These are phyloP conservation scores for Fonsecaea monophora DNA, from an alignment of 2,329 filamentous ascomycete species.

Conservation along the genomic window DNA sequence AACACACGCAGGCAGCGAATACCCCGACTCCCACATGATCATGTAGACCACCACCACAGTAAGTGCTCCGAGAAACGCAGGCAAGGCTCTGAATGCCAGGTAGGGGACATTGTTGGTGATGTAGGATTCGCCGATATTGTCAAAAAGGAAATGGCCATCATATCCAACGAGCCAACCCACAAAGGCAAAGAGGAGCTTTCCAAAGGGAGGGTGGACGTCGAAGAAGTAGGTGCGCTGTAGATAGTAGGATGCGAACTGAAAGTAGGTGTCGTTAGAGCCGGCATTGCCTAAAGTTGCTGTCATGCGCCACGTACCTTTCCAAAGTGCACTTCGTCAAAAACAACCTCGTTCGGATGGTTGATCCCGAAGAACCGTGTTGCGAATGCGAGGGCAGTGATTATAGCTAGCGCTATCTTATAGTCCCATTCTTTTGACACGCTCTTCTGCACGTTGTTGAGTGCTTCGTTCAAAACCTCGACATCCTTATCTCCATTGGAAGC, in stretches of 20 bases:
- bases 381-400: slow-evolving; percentile 86
- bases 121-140: slow-evolving; percentile 99
- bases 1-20: slow-evolving; percentile 90
- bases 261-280: background rate
- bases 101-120: slow-evolving; percentile 97
- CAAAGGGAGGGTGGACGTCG: slow-evolving; percentile 97
- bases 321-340: slow-evolving; percentile 99
- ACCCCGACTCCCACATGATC: slow-evolving; percentile 99
- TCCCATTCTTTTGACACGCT: slow-evolving; percentile 71
- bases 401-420: slow-evolving; percentile 76
- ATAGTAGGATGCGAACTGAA: slow-evolving; percentile 70
- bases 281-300: background rate
- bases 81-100: slow-evolving; percentile 91
- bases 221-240: slow-evolving; percentile 99
- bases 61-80: slow-evolving; percentile 86
- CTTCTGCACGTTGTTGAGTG: slow-evolving; percentile 38
- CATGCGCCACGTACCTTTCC: slow-evolving; percentile 77
- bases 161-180: slow-evolving; percentile 98
- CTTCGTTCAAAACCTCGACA: slow-evolving; percentile 24
- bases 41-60: slow-evolving; percentile 93
- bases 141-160: slow-evolving; percentile 95
- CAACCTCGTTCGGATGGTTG: slow-evolving; percentile 91
- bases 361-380: slow-evolving; percentile 95
- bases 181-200: slow-evolving; percentile 95
- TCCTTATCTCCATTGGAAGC: slow-evolving; percentile 37